Base-by-base conservation (phyloP, 1,139 yeast species). In the Magnusiomyces starmeri region DNA sequence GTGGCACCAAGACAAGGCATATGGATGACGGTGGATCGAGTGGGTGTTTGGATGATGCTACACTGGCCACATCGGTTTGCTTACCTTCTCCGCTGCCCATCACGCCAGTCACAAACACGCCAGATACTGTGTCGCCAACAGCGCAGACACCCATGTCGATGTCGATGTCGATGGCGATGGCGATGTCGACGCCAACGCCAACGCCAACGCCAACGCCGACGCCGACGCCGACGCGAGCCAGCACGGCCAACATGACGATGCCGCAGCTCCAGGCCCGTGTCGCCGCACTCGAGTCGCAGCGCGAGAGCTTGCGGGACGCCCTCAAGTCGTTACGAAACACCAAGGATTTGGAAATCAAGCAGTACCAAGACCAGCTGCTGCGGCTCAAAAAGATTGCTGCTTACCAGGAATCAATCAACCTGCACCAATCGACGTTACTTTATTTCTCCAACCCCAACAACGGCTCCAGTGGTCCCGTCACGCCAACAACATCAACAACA, bases 261-360 rank as follows among this genome's bases (percentile, higher is more conserved):
- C 44, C 35, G 18, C 43, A 55, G 16, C 48, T 54, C 29, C 60
- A 56, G 37, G 42, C 55, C 46, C 65, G 71, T 29, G 52, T 60
- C 48, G 56, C 54, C 42, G 60, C 62, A 21, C 66, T 79, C 54
- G 77, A 74, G 55, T 65, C 66, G 20, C 87, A 82, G 64, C 65
- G 83, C 44, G 83, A 81, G 54, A 83, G 78, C 51, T 70, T 82
- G 48, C 70, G 85, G 27, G 83, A 79, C 50, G 82, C 79, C 0
- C 59, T 73, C 48, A 65, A 63, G 41, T 63, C 67, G 25, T 61
- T 71, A 52, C 64, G 69, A 46, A 68, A 64, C 39, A 66, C 70
- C 43, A 66, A 65, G 46, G 72, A 70, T 34, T 57, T 66, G 54
- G 74, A 72, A 53, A 55, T 56, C 56, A 53, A 62, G 57, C 60